phyloP scores from a whole-genome alignment of 2,329 filamentous ascomycete genomes.

The Ramichloridium luteum region DNA sequence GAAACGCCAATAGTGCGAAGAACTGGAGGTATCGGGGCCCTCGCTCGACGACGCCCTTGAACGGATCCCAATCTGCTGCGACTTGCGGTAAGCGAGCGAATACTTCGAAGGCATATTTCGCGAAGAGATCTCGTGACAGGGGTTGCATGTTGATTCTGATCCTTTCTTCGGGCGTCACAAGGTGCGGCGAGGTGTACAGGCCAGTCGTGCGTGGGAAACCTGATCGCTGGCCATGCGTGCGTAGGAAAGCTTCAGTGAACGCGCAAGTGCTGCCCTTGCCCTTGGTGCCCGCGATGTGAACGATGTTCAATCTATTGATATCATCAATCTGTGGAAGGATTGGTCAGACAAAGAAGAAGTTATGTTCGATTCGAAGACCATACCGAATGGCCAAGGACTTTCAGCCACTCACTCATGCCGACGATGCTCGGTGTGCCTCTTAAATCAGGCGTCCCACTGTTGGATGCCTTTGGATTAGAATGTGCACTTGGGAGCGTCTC shows the following conservation, averaged over 20 bases:
- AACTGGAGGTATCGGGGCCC: constrained; percentile 61
- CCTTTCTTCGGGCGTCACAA: constrained; percentile 67
- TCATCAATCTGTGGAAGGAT: too few species aligned
- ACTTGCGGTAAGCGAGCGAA: constrained; percentile 50
- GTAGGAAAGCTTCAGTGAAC: constrained; percentile 63
- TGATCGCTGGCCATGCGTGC: constrained; percentile 37
- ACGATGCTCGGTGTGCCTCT: constrained; percentile 14
- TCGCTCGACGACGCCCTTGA: constrained; percentile 49
- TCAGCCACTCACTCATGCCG: constrained; percentile 17
- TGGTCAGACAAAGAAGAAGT: too few species aligned
- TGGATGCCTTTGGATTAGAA: too few species aligned
- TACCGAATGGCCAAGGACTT: constrained; percentile 14
- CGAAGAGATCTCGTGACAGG: constrained; percentile 54
- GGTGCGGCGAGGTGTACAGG: constrained; percentile 74
- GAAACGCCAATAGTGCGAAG: constrained; percentile 74
- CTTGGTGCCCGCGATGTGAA: constrained; percentile 87
- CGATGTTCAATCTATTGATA: too few species aligned
- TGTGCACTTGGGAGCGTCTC: too few species aligned
- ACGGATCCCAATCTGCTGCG: constrained; percentile 29
- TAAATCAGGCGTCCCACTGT: constrained; percentile 7
- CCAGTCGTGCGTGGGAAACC: constrained; percentile 39
- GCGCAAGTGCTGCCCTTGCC: constrained; percentile 84
- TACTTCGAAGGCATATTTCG: constrained; percentile 67
- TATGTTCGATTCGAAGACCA: too few species aligned
- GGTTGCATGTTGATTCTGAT: constrained; percentile 65